Base-by-base conservation (phyloP, 805 yeast species). In the Saccharomyces eubayanus region DNA sequence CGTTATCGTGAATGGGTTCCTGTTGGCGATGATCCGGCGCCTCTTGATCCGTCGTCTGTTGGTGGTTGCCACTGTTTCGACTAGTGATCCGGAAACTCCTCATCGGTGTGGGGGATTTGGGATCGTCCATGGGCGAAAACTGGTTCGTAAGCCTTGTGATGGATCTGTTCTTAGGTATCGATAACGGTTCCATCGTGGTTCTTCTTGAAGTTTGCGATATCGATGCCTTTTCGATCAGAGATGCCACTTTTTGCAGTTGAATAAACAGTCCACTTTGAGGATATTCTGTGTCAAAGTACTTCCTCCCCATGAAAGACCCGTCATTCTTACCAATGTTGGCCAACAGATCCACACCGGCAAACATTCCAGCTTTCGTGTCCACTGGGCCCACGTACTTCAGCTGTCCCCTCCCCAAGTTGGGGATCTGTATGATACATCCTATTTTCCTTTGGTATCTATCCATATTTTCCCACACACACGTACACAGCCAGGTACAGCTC, bases 341-440 rank as follows among this genome's bases (percentile, higher is more conserved):
- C n/a, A 82, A 62, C 46, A 92, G 72, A 66, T 92, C 97, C 5
- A 92, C 77, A 2, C 99, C 99, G 5, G 91, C 96, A 73, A 84
- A 92, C 10, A 76, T 74, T 0, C 96, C 96, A 6, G 72, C 69
- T 63, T 87, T 89, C 24, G 84, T 84, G 24, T 82, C 78, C 16
- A 92, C 88, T 1, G 77, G 69, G 0, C 97, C 99, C 21, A 83
- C 74, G 68, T 78, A 91, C 55, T 82, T 76, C 51, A 91, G 72
- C 10, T 83, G 74, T 1, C 91, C 97, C 45, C 72, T 71, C 27
- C 87, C 83, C 11, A 87, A 82, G 9, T 87, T 87, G 0, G 96
- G 95, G 1, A 85, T 75, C 47, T 70, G 69, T 21, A 80, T 58
- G 28, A 62, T 59, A 56, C 65, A 58, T 4, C 71, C 72, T 9